Evolutionary conservation across 2,329 filamentous ascomycete genomes (phyloP).

Genomic region (Colletotrichum sp.): DNA sequence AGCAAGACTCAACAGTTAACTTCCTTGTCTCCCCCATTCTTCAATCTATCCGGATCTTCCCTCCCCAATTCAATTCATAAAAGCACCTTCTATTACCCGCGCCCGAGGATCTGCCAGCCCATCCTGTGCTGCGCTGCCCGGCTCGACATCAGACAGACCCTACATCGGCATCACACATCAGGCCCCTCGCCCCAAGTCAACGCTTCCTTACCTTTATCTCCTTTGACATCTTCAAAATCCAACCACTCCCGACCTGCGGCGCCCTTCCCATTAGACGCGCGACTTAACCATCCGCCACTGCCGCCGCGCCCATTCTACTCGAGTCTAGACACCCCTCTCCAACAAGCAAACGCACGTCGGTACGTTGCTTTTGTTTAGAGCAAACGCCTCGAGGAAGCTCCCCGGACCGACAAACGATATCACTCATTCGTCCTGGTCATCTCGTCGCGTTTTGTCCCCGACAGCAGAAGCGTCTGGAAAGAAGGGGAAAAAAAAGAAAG

Average conservation of each 20-base stretch:
- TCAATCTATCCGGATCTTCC: slow-evolving; percentile 10
- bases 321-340: neutral
- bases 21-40: slow-evolving; percentile 21
- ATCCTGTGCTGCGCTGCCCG: slow-evolving; percentile 19
- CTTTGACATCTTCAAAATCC: neutral
- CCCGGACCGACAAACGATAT: neutral
- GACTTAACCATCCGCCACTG: slow-evolving; percentile 4
- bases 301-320: neutral
- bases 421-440: neutral
- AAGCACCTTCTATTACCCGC: slow-evolving; percentile 20
- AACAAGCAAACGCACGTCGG: neutral
- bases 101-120: slow-evolving; percentile 19
- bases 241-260: neutral
- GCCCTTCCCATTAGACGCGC: neutral
- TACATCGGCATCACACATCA: slow-evolving; percentile 19
- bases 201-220: slow-evolving; percentile 22
- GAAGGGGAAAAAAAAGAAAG: neutral
- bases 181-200: slow-evolving; percentile 19
- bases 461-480: neutral
- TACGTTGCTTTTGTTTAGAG: neutral
- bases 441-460: neutral
- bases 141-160: slow-evolving; percentile 23
- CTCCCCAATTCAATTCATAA: slow-evolving; percentile 21
- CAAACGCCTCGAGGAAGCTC: neutral
- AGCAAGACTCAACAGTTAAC: slow-evolving; percentile 21